phyloP scores from a whole-genome alignment of 164 flowering plant species.

The Akebia trifoliata region DNA sequence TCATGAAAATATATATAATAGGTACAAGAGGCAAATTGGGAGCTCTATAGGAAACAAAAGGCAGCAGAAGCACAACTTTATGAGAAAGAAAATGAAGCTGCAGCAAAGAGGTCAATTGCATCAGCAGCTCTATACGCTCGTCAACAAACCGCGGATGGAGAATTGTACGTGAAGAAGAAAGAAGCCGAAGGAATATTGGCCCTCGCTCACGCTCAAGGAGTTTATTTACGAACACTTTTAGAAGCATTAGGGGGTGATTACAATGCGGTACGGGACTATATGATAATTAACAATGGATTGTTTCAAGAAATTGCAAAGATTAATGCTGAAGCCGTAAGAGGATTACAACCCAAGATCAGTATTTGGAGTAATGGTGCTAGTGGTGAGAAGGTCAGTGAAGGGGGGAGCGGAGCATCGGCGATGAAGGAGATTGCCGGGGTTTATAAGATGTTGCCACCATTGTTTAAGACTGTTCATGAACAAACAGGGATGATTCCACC shows the following conservation, averaged over 20 bases:
- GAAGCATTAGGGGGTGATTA: slow-evolving; percentile 28
- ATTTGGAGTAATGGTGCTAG: slow-evolving; percentile 21
- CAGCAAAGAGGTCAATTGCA: slow-evolving; percentile 21
- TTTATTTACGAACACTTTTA: slow-evolving; percentile 19
- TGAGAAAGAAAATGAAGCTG: slow-evolving; percentile 26
- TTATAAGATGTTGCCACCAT: slow-evolving; percentile 28
- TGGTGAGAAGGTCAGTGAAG: slow-evolving; percentile 9
- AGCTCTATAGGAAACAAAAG: slow-evolving; percentile 29
- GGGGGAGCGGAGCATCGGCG: slow-evolving; percentile 7
- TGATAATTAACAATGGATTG: slow-evolving; percentile 34
- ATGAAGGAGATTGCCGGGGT: slow-evolving; percentile 33
- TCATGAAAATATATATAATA: background rate
- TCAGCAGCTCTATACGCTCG: slow-evolving; percentile 23
- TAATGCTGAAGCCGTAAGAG: slow-evolving; percentile 31
- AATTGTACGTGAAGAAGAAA: slow-evolving; percentile 29
- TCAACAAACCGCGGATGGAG: slow-evolving; percentile 27
- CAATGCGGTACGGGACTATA: slow-evolving; percentile 31
- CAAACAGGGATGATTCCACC: slow-evolving; percentile 42
- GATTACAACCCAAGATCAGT: slow-evolving; percentile 40
- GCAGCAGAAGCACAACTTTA: slow-evolving; percentile 34
- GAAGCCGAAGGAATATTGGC: slow-evolving; percentile 33
- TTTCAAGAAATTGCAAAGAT: slow-evolving; percentile 36
- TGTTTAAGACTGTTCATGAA: slow-evolving; percentile 32
- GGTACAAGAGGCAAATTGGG: slow-evolving; percentile 37
- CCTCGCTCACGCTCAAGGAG: slow-evolving; percentile 25